These are phyloP conservation scores for Ceratocystis variospora DNA, from an alignment of 2,329 filamentous ascomycete genomes.

Conservation along the genomic window DNA sequence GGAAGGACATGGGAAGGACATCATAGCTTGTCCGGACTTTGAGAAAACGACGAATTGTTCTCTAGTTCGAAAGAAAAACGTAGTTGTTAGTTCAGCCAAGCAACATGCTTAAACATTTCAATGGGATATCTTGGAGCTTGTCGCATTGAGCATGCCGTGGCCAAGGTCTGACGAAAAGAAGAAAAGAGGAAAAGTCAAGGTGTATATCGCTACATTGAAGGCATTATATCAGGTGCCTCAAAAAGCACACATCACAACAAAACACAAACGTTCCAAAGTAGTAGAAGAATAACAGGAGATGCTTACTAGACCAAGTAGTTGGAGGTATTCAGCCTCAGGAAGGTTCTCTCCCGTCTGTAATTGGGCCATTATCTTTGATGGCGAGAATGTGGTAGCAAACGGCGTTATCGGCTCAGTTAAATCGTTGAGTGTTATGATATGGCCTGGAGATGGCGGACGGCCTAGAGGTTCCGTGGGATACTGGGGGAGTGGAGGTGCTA, in stretches of 20 bases:
- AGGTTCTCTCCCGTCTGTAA: conserved; percentile 9
- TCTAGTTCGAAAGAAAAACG: conserved; percentile 36
- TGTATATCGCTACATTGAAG: background rate
- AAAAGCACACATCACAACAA: background rate
- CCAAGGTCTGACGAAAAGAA: background rate
- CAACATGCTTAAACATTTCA: background rate
- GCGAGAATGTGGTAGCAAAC: conserved; percentile 29
- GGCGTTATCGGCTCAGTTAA: conserved; percentile 27
- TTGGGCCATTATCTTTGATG: conserved; percentile 21
- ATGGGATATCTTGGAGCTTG: background rate
- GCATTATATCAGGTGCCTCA: background rate
- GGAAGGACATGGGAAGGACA: conserved; percentile 88
- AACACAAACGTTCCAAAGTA: background rate
- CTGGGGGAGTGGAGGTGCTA: conserved; percentile 8
- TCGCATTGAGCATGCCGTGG: conserved; percentile 2
- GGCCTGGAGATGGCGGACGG: conserved; percentile 1
- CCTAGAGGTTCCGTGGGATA: conserved; percentile 1
- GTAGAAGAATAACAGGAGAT: background rate
- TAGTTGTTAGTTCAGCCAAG: background rate
- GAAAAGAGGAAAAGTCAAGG: background rate
- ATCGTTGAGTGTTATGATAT: conserved; percentile 22
- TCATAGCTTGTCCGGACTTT: conserved; percentile 96
- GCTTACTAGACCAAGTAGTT: conserved; percentile 64
- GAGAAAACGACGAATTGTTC: conserved; percentile 86
- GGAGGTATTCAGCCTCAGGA: conserved; percentile 58